Evolutionary conservation across 2,329 filamentous ascomycete species (phyloP).

Genomic region (Pestalotiopsis sp.): DNA sequence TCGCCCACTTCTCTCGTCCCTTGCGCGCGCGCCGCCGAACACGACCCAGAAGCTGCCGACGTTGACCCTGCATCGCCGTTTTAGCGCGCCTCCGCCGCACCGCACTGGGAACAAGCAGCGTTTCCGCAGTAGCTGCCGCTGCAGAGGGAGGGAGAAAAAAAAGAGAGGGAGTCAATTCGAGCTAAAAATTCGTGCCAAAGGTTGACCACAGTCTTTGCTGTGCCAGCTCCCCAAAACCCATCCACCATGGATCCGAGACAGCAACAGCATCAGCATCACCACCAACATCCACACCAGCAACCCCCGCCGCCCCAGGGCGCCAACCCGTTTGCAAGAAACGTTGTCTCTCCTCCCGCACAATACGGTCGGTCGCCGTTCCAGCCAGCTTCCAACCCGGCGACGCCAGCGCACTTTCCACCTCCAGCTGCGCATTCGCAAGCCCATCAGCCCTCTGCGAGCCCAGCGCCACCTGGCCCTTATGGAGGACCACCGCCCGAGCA

Average conservation of each 20-base stretch:
- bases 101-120: neutral
- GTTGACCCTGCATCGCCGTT: neutral
- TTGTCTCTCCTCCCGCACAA: slow-evolving; percentile 14
- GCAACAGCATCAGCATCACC: slow-evolving; percentile 11
- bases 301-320: neutral
- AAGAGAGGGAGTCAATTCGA: neutral
- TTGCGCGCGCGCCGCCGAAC: neutral
- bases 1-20: neutral
- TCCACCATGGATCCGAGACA: slow-evolving; percentile 16
- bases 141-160: neutral
- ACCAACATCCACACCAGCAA: slow-evolving; percentile 1
- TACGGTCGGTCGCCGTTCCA: slow-evolving; percentile 21
- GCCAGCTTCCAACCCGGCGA: neutral
- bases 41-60: neutral
- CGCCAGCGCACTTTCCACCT: slow-evolving; percentile 13
- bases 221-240: neutral
- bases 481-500: slow-evolving; percentile 21
- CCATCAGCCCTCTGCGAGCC: slow-evolving; percentile 29
- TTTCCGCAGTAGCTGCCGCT: neutral
- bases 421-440: slow-evolving; percentile 26
- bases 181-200: neutral
- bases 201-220: neutral
- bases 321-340: slow-evolving; percentile 16
- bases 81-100: slow-evolving; percentile 1
- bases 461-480: slow-evolving; percentile 20